A percentile compares a stretch with the other conserved stretches of the same genome.
These are phyloP conservation scores for Wickerhamomyces sydowiorum DNA, from an alignment of 805 yeast species.

Conservation along the genomic window DNA sequence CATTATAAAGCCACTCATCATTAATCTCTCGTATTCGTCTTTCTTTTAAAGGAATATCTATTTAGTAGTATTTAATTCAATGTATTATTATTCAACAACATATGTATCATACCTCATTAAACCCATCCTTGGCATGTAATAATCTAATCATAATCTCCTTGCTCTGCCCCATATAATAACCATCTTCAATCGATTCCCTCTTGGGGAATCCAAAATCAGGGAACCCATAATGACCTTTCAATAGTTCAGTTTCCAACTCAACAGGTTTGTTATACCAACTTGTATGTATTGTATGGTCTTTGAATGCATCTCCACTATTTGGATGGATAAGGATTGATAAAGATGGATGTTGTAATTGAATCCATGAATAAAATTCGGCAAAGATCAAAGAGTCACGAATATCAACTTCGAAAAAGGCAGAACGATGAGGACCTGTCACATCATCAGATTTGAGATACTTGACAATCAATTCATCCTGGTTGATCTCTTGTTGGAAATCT, in stretches of 20 bases:
- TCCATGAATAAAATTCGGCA: constrained; percentile 37
- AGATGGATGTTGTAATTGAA: constrained; percentile 42
- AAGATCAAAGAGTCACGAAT: constrained; percentile 36
- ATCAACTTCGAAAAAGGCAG: constrained; percentile 49
- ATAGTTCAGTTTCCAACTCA: constrained; percentile 10
- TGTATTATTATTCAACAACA: no score
- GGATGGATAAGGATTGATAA: constrained; percentile 51
- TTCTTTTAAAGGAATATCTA: background rate
- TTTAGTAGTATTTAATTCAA: background rate
- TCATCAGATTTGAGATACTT: constrained; percentile 7
- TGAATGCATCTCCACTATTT: constrained; percentile 30
- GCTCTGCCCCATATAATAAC: constrained; percentile 6
- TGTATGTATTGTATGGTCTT: constrained; percentile 45
- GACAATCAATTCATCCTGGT: constrained; percentile 18
- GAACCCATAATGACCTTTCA: constrained; percentile 2
- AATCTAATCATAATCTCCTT: constrained; percentile 11
- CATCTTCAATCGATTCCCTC: constrained; percentile 6
- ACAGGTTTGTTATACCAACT: constrained; percentile 45
- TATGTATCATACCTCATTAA: background rate
- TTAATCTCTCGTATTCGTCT: no score
- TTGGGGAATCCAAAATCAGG: constrained; percentile 10
- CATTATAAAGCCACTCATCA: background rate
- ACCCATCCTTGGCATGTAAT: constrained; percentile 3
- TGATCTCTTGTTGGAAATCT: constrained; percentile 32
- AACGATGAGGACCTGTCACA: constrained; percentile 37